Evolutionary conservation across 345 rosid genomes (phyloP), one percentile per base, ranked within the genome.

Genomic region (Melaleuca quinquenervia): DNA sequence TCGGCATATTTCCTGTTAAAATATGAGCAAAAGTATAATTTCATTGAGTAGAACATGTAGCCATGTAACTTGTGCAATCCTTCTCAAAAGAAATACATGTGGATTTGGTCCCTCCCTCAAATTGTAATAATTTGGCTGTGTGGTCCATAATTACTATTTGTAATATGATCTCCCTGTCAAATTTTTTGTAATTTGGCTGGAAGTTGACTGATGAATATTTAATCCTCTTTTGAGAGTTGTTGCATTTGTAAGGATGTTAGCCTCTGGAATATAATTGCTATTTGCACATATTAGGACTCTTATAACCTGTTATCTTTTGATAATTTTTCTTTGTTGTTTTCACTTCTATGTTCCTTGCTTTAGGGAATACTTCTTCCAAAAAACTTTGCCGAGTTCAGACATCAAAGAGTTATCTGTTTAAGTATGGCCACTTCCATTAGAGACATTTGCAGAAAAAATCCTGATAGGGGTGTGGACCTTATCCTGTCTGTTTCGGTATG

Each of bases 391-490:
- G 94, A 95, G 64, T 93, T 91, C 88, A 90, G 85, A 88, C 86
- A 89, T 70, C 98, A 95, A 86, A 94, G 92, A 89, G 89, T 86
- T 86, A 91, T 94, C 88, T 91, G 95, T 89, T 89, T 95, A 82
- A 92, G 97, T 88, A 89, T 95, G 91, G 99, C 99, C 82, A 93
- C 94, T 87, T 95, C 98, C 62, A 82, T 95, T 87, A 90, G 90
- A 78, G 98, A 95, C 88, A 93, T 95, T 88, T 95, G 99, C 93
- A 88, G 88, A 89, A 92, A 90, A 91, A 91, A 95, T 84, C 96
- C 99, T 87, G 99, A 97, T 90, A 95, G 99, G 92, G 99, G 99
- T 29, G 98, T 97, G 90, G 99, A 95, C 86, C 92, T 97, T 89
- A 95, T 97, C 90, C 91, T 97, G 91, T 97, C 99, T 84, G 94